Base-by-base conservation (phyloP, 306 rosid genomes). In the Rosa chinensis region DNA sequence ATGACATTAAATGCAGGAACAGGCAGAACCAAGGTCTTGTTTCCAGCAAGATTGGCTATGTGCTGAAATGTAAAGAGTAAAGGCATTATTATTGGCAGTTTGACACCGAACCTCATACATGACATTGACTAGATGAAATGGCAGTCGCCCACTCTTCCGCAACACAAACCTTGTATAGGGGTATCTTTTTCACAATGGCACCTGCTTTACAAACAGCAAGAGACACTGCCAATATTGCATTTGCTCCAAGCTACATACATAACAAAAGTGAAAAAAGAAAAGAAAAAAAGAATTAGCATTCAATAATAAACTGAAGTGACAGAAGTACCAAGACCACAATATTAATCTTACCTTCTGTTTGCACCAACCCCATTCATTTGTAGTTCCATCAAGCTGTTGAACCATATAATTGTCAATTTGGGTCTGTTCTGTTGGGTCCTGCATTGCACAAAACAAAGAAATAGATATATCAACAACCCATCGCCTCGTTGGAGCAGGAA, bases 351-450 rank as follows among this genome's bases (percentile, higher is more conserved):
- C 97, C 97, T 90, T 92, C 70, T 90, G 87, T 69, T 92, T 90
- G 86, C 97, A 92, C 97, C 97, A 92, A 76, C 97, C 97, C 94
- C 97, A 92, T 81, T 92, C 94, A 8, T 92, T 92, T 66, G 87
- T 90, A 66, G 94, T 92, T 82, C 92, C 97, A 90, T 92, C 97
- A 61, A 92, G 92, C 73, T 92, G 82, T 67, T 92, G 97, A 85
- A 92, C 94, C 91, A 92, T 88, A 11, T 82, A 75, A 78, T 92
- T 90, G 81, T 92, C 97, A 74, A 92, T 88, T 8, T 68, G 84
- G 23, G 86, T 77, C 83, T 92, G 97, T 79, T 92, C 79, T 40
- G 92, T 89, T 68, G 97, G 94, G 48, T 90, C 94, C 97, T 89
- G 82, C 20, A 49, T 8, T 39, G 28, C 47, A 59, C 50, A 20